Percentiles rank a stretch among this genome's conserved stretches.
Conservation (phyloP, 2,329 filamentous ascomycete genomes). For the Aspergillus texensis region DNA sequence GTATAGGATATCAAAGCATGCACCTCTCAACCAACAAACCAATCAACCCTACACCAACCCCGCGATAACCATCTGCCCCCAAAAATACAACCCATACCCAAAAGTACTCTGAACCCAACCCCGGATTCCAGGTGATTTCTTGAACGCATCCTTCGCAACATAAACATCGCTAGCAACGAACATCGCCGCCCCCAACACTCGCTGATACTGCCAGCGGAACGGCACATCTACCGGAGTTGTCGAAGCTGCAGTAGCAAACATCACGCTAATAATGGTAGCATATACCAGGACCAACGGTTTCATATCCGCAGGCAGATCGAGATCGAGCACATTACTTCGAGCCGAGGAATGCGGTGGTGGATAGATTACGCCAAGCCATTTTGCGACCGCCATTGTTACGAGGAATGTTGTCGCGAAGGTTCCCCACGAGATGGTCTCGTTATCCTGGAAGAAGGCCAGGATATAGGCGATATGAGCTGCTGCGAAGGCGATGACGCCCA, state of each 20-base stretch:
- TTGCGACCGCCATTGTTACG: slow-evolving; percentile 23
- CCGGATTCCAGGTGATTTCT: slow-evolving; percentile 14
- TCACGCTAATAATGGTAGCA: slow-evolving; percentile 29
- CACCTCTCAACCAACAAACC: neutral
- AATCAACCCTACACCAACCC: slow-evolving; percentile 1
- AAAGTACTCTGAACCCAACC: slow-evolving; percentile 19
- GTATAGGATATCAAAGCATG: neutral
- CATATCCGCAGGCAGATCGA: slow-evolving; percentile 28
- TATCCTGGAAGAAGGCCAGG: slow-evolving; percentile 28
- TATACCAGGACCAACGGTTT: slow-evolving; percentile 27
- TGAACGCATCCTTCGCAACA: slow-evolving; percentile 34
- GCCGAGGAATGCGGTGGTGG: slow-evolving; percentile 17
- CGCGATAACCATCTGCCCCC: slow-evolving; percentile 33
- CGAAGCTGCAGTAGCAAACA: slow-evolving; percentile 30
- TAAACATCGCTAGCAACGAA: slow-evolving; percentile 36
- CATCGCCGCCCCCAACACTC: slow-evolving; percentile 31
- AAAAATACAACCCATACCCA: slow-evolving; percentile 32
- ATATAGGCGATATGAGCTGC: slow-evolving; percentile 33
- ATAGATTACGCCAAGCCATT: slow-evolving; percentile 31
- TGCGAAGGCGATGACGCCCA: slow-evolving; percentile 33
- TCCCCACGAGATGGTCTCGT: slow-evolving; percentile 11
- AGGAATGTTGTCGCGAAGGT: slow-evolving; percentile 22
- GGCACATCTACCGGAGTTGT: slow-evolving; percentile 13
- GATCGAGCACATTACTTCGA: slow-evolving; percentile 25
- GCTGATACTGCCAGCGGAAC: slow-evolving; percentile 21